Conservation (phyloP, 192 early-diverging fungal genomes). For the Backusella mclennaniae region DNA sequence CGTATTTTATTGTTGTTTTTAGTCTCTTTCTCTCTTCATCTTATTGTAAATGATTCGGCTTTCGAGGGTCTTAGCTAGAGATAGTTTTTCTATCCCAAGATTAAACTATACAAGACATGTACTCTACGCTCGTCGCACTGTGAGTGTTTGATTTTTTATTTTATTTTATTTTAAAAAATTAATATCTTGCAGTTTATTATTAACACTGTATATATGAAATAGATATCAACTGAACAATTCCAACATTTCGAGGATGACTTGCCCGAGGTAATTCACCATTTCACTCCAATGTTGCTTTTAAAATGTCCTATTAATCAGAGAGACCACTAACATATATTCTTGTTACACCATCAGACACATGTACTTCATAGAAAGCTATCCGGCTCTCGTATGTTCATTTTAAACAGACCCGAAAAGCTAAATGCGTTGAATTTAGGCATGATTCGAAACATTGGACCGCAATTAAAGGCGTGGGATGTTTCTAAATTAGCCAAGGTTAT, state of each 20-base stretch:
- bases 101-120: not conserved
- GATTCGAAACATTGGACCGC: slow-evolving; percentile 79
- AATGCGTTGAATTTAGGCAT: slow-evolving; percentile 89
- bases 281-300: not conserved
- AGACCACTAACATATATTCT: not conserved
- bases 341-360: slow-evolving; percentile 12
- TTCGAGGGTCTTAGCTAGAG: not conserved
- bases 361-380: slow-evolving; percentile 36
- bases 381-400: slow-evolving; percentile 61
- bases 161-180: not conserved
- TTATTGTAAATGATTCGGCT: not conserved
- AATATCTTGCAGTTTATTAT: no score
- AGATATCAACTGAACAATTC: slow-evolving; percentile 10
- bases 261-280: slow-evolving; percentile 4
- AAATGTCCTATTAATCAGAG: not conserved
- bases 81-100: not conserved
- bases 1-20: not conserved
- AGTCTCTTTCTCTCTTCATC: not conserved
- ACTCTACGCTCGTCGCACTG: not conserved
- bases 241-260: slow-evolving; percentile 13
- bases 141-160: not conserved
- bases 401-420: slow-evolving; percentile 80
- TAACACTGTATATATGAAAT: not conserved
- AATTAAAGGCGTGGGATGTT: slow-evolving; percentile 84
- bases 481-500: slow-evolving; percentile 90